Conservation (phyloP, 1,139 yeast genomes). For the Blastobotrys elegans region DNA sequence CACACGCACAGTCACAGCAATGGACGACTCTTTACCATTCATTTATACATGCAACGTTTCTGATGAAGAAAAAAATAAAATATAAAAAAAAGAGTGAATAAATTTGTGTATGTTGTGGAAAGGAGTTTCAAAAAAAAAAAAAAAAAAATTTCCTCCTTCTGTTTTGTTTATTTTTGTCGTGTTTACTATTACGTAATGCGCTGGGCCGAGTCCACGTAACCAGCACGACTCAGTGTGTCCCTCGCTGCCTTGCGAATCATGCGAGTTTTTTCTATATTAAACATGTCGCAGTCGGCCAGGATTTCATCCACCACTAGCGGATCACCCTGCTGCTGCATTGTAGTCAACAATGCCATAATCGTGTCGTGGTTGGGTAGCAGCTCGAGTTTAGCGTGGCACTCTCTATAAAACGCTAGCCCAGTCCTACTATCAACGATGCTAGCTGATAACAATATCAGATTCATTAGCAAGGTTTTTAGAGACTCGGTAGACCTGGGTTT, state of each 20-base stretch:
- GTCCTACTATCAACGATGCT: slow-evolving; percentile 10
- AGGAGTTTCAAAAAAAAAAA: too few relatives aligned
- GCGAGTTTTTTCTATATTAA: not conserved
- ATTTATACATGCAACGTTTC: not conserved
- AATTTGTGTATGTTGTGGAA: too few relatives aligned
- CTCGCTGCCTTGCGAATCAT: too few relatives aligned
- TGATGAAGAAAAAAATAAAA: not conserved
- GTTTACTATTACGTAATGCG: too few relatives aligned
- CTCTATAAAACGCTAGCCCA: slow-evolving; percentile 20
- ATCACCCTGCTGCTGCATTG: slow-evolving; percentile 12
- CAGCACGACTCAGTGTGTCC: too few relatives aligned
- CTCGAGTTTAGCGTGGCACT: slow-evolving; percentile 17
- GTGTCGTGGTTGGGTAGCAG: slow-evolving; percentile 28
- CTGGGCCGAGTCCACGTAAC: too few relatives aligned
- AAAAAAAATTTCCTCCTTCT: too few relatives aligned
- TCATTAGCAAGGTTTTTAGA: slow-evolving; percentile 26
- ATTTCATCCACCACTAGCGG: slow-evolving; percentile 18
- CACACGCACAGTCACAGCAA: slow-evolving; percentile 67
- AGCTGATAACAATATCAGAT: slow-evolving; percentile 22
- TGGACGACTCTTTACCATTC: slow-evolving; percentile 52
- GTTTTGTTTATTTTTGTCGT: too few relatives aligned
- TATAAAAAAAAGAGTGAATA: not conserved
- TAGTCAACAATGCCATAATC: slow-evolving; percentile 7
- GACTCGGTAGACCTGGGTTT: slow-evolving; percentile 19
- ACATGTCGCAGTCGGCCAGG: slow-evolving; percentile 14